phyloP scores from a whole-genome alignment of 305 asterid species.

The Solanum hybrid region DNA sequence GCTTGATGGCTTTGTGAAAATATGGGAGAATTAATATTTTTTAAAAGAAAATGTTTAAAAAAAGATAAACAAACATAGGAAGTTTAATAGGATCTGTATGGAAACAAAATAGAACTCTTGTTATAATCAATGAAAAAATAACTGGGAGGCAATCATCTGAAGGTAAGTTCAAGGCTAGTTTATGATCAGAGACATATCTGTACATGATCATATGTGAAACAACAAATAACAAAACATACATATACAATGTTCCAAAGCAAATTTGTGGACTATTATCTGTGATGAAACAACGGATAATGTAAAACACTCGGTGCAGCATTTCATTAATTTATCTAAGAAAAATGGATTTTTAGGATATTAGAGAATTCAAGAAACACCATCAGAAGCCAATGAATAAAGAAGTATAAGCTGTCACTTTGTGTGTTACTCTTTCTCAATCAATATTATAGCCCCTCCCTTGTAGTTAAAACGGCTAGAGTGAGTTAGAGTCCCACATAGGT shows the following conservation, averaged over 20 bases:
- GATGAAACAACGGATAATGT: background rate
- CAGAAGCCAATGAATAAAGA: background rate
- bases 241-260: background rate
- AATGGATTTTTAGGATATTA: background rate
- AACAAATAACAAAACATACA: background rate
- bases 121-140: background rate
- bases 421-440: background rate
- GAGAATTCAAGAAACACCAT: background rate
- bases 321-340: background rate
- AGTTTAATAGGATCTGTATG: background rate
- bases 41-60: background rate
- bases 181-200: background rate
- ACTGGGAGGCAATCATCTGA: background rate
- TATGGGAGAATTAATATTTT: background rate
- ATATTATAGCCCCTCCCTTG: background rate
- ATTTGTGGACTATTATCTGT: background rate
- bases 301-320: background rate
- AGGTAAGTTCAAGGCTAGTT: background rate
- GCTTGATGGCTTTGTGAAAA: background rate
- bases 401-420: background rate
- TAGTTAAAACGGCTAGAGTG: background rate
- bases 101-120: background rate
- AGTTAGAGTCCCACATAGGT: background rate
- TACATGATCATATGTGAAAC: background rate
- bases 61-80: background rate